Conservation (phyloP, 495 filamentous ascomycete species). For the Penicillium malachiteum region DNA sequence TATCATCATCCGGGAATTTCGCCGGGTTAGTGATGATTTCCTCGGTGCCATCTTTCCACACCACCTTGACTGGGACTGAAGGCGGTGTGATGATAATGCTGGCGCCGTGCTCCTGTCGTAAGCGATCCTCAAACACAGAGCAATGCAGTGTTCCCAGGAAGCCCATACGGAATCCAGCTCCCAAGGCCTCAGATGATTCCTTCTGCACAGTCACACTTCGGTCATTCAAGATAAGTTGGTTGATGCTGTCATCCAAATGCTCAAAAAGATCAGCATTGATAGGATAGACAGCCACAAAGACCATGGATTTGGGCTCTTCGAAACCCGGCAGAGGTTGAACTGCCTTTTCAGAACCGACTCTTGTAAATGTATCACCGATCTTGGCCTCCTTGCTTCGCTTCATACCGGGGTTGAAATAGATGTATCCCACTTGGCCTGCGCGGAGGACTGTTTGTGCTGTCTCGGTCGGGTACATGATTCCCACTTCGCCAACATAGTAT, state of each 20-base stretch:
- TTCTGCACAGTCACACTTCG: conserved; percentile 91
- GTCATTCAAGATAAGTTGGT: conserved; percentile 91
- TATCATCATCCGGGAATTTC: conserved; percentile 77
- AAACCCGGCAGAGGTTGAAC: conserved; percentile 88
- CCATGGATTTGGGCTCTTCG: conserved; percentile 98
- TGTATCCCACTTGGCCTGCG: conserved; percentile 92
- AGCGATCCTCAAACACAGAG: conserved; percentile 96
- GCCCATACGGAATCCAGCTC: conserved; percentile 89
- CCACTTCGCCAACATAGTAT: conserved; percentile 93
- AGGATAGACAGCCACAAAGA: conserved; percentile 95
- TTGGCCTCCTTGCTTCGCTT: conserved; percentile 92
- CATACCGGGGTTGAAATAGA: conserved; percentile 98
- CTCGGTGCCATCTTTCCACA: conserved; percentile 71
- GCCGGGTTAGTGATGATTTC: conserved; percentile 79
- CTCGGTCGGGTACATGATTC: conserved; percentile 92
- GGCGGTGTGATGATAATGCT: conserved; percentile 97
- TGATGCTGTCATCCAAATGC: conserved; percentile 90
- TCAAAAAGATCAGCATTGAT: conserved; percentile 83
- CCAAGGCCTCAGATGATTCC: conserved; percentile 88
- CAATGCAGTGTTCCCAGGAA: conserved; percentile 97
- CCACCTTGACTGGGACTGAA: conserved; percentile 84
- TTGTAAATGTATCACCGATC: conserved; percentile 91
- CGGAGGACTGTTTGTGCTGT: conserved; percentile 75
- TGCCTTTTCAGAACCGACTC: conserved; percentile 70
- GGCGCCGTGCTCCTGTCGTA: conserved; percentile 90